Base-by-base conservation (phyloP, 148 eudicot species). In the Vaccinium myrtillus region DNA sequence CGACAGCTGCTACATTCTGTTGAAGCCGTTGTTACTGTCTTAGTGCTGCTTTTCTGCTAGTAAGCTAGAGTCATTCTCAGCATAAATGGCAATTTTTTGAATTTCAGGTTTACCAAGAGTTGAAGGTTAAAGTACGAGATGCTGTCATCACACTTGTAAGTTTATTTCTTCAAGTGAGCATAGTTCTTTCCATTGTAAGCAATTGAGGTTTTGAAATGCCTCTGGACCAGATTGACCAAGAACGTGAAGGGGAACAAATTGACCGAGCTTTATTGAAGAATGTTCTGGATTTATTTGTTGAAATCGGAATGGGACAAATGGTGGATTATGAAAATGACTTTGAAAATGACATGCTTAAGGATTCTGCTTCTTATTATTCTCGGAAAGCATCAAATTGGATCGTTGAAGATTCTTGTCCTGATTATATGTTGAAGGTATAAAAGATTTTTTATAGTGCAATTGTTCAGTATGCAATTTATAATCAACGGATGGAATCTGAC, bases 351-450 rank as follows among this genome's bases (percentile, higher is more conserved):
- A 77, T 93, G 89, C 86, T 94, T 78, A 84, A 85, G 16, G 91
- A 91, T 67, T 87, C 96, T 65, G 86, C 93, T 80, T 83, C 86
- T 10, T 94, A 93, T 85, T 93, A 94, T 88, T 94, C 98, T 58
- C 91, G 93, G 82, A 91, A 93, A 87, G 93, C 98, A 49, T 89
- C 94, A 84, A 91, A 81, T 39, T 94, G 94, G 98, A 93, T 94
- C 55, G 83, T 81, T 23, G 93, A 91, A 79, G 91, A 92, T 88
- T 89, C 95, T 65, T 94, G 94, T 81, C 95, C 98, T 78, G 98
- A 92, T 69, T 94, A 94, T 85, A 90, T 94, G 94, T 81, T 92
- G 87, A 94, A 93, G 93, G 98, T 86, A 84, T 50, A 43, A 73
- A n/a, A 49, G 51, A n/a, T 46, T 0, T 8, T n/a, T 32, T 30